Evolutionary conservation across 441 rosid genomes (phyloP), one percentile per base, ranked within the genome.

Genomic region (Pelargonium cotyledonis): DNA sequence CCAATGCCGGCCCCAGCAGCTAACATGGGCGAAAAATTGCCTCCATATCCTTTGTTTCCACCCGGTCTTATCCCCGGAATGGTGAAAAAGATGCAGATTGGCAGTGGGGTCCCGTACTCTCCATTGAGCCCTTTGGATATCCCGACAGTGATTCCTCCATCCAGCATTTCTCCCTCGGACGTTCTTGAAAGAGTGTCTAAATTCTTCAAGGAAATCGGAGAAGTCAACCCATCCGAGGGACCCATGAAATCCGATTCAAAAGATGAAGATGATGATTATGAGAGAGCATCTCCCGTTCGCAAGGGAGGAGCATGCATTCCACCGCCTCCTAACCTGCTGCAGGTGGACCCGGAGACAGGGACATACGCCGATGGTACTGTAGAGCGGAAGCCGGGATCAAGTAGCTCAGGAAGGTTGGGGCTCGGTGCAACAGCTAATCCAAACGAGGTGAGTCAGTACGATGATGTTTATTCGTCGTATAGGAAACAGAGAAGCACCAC

Each of bases 31-130:
- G 99, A 94, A 74, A 94, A 91, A 47, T 72, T 82, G 75, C 85
- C 97, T n/a, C 92, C 96, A 2, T 95, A 92, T 79, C 99, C 99
- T 69, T 82, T 92, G 67, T 95, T 95, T 75, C 99, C 99, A 47
- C 99, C 98, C 15, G 99, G 97, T 76, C 89, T 94, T 70, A 91
- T 94, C 65, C 99, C 97, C 63, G 97, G 96, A 47, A 94, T 94
- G 99, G 97, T 94, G 21, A 88, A 85, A 77, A 94, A 89, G 86
- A 94, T 90, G 96, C 97, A 94, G 83, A 85, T 94, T 4, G 99
- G 99, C 38, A 95, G 98, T 74, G 99, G 98, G n/a, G 99, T 95
- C 47, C 98, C 99, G 14, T 95, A 92, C 85, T 90, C 98, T 12
- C 89, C 98, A 67, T 65, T 95, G 78, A 87, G 95, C 79, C 98